Evolutionary conservation across 495 filamentous ascomycete genomes (phyloP), one percentile per base, ranked within the genome.

Genomic region (Hypoxylon subgilvum): DNA sequence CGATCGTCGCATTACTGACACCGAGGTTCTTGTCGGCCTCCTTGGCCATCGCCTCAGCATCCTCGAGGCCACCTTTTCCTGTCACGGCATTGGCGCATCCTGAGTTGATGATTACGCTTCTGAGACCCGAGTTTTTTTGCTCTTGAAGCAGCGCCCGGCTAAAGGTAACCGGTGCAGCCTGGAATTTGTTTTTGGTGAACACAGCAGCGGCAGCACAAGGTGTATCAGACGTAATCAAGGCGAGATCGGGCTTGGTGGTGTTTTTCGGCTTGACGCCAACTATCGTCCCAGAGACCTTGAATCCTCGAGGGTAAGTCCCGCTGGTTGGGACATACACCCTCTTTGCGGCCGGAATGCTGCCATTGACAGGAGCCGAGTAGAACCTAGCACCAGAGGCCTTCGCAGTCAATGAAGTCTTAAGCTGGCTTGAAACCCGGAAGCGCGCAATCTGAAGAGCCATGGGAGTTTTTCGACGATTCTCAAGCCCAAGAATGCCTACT

Each of bases 51-150:
- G 76, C 80, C 39, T 81, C 73, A 9, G 95, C 94, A 82, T 97
- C 92, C 67, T 96, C 89, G 58, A 96, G 72, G 1, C 94, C 94
- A 18, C 88, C 88, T 70, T 88, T 93, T 31, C 94, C 94, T 1
- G 94, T 99, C 23, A 99, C 92, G 3, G 94, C 95, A 81, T 99
- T 99, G 47, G 94, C 94, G 67, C 93, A 96, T 35, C 94, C 95
- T 22, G 90, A 91, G 74, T 99, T 99, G 73, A 96, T 87, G 13
- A 99, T 84, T 19, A 99, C 85, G 17, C 88, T 86, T 46, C 86
- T 82, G 50, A 97, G 80, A 0, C 89, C 90, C 39, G 81, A 74
- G 28, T 91, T 90, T 9, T 79, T 74, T 53, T 84, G 81, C 52
- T 76, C 76, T 60, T 84, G 72, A 42, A 97, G 74, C 51, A 88